These are phyloP conservation scores for Candida dendrica DNA, from an alignment of 805 yeast genomes.

Conservation along the genomic window DNA sequence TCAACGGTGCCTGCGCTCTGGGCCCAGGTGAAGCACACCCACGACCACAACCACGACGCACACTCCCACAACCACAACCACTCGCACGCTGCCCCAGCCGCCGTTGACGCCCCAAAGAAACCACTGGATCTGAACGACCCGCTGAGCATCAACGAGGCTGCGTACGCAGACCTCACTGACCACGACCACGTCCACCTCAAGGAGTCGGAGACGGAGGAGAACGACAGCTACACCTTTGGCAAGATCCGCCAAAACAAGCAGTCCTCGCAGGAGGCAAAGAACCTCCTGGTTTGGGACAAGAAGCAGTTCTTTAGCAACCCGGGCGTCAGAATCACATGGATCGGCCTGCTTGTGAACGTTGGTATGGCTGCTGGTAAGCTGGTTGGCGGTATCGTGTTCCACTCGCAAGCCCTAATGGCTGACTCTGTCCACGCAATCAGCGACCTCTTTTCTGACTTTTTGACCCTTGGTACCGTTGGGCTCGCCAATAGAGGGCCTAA, in stretches of 20 bases:
- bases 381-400: constrained; percentile 84
- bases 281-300: constrained; percentile 30
- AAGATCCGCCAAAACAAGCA: constrained; percentile 25
- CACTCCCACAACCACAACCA: constrained; percentile 7
- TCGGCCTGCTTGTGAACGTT: constrained; percentile 78
- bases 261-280: constrained; percentile 26
- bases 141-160: background rate
- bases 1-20: constrained; percentile 21
- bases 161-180: constrained; percentile 10
- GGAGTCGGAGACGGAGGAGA: constrained; percentile 35
- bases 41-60: constrained; percentile 1
- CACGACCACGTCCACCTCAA: constrained; percentile 35
- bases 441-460: constrained; percentile 82
- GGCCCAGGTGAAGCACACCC: too few species aligned
- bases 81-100: background rate
- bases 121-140: background rate
- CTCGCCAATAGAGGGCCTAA: constrained; percentile 58
- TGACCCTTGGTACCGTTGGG: constrained; percentile 84
- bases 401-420: constrained; percentile 90
- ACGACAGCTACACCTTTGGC: constrained; percentile 32
- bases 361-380: constrained; percentile 85
- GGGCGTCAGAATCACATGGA: constrained; percentile 88
- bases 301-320: constrained; percentile 55
- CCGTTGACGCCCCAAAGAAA: too few species aligned
- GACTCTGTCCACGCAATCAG: constrained; percentile 92